phyloP scores from a whole-genome alignment of 2,329 filamentous ascomycete genomes.

The Aspergillus sp. region DNA sequence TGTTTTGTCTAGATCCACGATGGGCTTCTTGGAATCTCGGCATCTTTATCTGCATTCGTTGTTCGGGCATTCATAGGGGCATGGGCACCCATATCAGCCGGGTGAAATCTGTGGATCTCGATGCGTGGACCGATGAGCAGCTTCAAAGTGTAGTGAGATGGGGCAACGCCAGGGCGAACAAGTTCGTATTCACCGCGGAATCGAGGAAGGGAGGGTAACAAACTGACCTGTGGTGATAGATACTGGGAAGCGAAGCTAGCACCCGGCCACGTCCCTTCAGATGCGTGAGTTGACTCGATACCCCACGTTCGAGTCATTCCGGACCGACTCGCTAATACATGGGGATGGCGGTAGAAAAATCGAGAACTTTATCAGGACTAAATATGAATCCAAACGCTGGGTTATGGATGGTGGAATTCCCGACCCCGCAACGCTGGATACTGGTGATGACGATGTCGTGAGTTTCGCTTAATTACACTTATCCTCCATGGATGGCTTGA shows the following conservation, averaged over 20 bases:
- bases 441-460: conserved; percentile 81
- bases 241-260: conserved; percentile 97
- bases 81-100: conserved; percentile 99
- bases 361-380: conserved; percentile 98
- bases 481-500: not conserved
- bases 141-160: conserved; percentile 90
- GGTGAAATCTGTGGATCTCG: conserved; percentile 97
- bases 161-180: conserved; percentile 96
- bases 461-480: conserved; percentile 44
- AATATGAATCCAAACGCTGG: conserved; percentile 99
- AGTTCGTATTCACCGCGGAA: conserved; percentile 55
- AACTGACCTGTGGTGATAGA: conserved; percentile 38
- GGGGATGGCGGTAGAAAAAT: conserved; percentile 68
- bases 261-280: conserved; percentile 86
- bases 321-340: conserved; percentile 19
- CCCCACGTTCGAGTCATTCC: not conserved
- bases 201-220: not conserved
- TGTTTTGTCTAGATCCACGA: conserved; percentile 72
- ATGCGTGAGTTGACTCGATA: conserved; percentile 60
- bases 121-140: conserved; percentile 98
- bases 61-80: conserved; percentile 95
- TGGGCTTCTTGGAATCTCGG: conserved; percentile 99
- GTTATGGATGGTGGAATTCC: conserved; percentile 97
- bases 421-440: conserved; percentile 86
- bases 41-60: conserved; percentile 96